Base-by-base conservation (phyloP, 2,329 filamentous ascomycete species). In the Pseudomassariella vexata region DNA sequence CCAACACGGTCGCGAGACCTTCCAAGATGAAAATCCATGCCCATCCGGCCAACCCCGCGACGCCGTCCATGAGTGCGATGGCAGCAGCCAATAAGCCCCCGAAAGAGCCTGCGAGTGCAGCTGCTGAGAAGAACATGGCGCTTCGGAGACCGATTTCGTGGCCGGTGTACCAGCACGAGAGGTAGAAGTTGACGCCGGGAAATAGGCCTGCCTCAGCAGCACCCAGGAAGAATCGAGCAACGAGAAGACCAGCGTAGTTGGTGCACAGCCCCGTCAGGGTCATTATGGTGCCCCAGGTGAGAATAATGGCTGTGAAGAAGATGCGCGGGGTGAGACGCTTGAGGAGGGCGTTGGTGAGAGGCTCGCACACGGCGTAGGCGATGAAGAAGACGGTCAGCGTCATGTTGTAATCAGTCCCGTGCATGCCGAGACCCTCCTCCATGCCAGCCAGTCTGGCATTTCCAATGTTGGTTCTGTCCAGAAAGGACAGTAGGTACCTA, bases 11-110 rank as follows among this genome's bases (percentile, higher is more conserved):
- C 1, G 57, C 36, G 2, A 66, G 39, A 2, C 70, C 70, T 42
- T 75, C 70, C 3, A 74, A 50, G 27, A 75, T 66, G 37, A 75
- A 75, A 18, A 71, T 70, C 57, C 68, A 73, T 33, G 63, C 59
- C 66, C 65, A 70, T 11, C 66, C 64, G 5, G 51, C 49, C 1
- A 63, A 46, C 0, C 62, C 61, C 1, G 60, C 56, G 2, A 59
- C 39, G 1, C 67, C 68, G 21, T 68, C 55, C 63, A 68, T 63
- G 33, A 65, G 60, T 15, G 57, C 54, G 33, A 70, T 68, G 0
- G 49, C 59, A 40, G 55, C 62, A 0, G 65, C 65, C 0, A 69
- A 45, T 2, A 70, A 54, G 0, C 66, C 65, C 0, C 60, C 64
- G 39, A 70, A 68, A 5, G 63, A 65, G 5, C 65, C 65, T 0